A percentile compares a stretch with the other conserved stretches of the same genome.
Evolutionary conservation across 2,329 filamentous ascomycete species (phyloP).

Genomic region (Aureobasidium sp.): DNA sequence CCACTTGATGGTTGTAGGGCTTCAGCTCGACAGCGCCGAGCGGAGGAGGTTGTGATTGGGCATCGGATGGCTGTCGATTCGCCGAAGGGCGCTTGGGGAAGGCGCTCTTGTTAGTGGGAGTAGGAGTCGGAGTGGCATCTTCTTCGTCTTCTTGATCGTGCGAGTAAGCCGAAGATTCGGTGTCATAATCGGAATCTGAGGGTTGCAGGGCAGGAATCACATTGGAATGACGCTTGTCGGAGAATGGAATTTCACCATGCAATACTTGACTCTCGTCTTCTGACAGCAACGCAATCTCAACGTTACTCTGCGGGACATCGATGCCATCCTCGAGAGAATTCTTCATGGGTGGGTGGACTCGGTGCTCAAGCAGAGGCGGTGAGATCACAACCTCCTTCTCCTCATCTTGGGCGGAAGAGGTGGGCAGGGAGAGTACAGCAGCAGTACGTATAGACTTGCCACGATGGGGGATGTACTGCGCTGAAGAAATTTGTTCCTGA

Average conservation of each 20-base stretch:
- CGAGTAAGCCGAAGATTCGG: conserved; percentile 34
- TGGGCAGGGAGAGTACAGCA: not conserved
- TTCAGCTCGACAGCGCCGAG: conserved; percentile 91
- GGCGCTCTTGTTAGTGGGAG: conserved; percentile 27
- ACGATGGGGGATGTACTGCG: conserved; percentile 73
- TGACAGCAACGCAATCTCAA: conserved; percentile 56
- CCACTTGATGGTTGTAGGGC: conserved; percentile 94
- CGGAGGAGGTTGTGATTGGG: conserved; percentile 44
- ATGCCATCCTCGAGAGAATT: conserved; percentile 1
- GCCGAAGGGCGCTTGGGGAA: conserved; percentile 1
- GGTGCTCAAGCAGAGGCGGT: not conserved
- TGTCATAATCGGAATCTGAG: conserved; percentile 37
- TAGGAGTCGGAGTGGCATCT: conserved; percentile 42
- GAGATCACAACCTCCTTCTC: conserved; percentile 10
- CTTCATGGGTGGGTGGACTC: not conserved
- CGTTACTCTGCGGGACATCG: conserved; percentile 36
- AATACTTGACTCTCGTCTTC: conserved; percentile 54
- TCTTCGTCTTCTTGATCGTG: conserved; percentile 42
- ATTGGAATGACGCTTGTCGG: conserved; percentile 29
- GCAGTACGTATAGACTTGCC: conserved; percentile 7
- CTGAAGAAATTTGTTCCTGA: conserved; percentile 81
- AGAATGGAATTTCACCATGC: conserved; percentile 49
- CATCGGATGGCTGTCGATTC: conserved; percentile 8
- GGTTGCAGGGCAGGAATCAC: conserved; percentile 14
- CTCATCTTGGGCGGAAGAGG: conserved; percentile 7